These are phyloP conservation scores for Huntiella savannae DNA, from an alignment of 2,329 filamentous ascomycete genomes.

Conservation along the genomic window DNA sequence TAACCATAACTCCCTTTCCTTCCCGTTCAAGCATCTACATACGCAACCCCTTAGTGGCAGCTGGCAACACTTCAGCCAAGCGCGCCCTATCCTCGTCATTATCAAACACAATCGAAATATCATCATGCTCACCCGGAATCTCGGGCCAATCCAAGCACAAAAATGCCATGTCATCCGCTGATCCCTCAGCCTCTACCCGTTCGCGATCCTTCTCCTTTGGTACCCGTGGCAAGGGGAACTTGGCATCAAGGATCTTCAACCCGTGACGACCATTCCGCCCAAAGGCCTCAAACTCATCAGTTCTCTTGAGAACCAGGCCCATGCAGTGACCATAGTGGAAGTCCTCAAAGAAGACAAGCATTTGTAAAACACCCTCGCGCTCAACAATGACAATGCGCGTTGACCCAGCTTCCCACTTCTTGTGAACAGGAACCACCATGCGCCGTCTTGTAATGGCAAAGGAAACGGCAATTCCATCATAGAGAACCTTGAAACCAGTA, in stretches of 20 bases:
- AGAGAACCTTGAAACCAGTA: conserved; percentile 61
- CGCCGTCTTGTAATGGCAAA: conserved; percentile 69
- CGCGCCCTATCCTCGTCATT: conserved; percentile 43
- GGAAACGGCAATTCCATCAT: conserved; percentile 50
- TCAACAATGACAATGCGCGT: conserved; percentile 66
- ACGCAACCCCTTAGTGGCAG: conserved; percentile 31
- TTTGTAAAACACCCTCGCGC: conserved; percentile 54
- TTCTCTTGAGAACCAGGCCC: conserved; percentile 71
- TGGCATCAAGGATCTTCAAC: conserved; percentile 70
- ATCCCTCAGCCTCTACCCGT: conserved; percentile 13
- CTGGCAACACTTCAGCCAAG: conserved; percentile 33
- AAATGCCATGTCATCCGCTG: conserved; percentile 45
- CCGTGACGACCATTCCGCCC: conserved; percentile 46
- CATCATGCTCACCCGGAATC: conserved; percentile 80
- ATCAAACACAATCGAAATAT: conserved; percentile 74
- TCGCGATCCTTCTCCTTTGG: conserved; percentile 30
- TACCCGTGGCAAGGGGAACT: conserved; percentile 62
- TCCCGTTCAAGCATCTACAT: conserved; percentile 11
- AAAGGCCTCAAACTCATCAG: conserved; percentile 61
- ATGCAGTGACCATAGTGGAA: conserved; percentile 76
- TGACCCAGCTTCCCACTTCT: conserved; percentile 75
- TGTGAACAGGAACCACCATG: conserved; percentile 84
- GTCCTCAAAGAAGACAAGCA: conserved; percentile 74
- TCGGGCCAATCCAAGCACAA: conserved; percentile 75
- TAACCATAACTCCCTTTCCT: background rate